Conservation (phyloP, 148 eudicot species). For the Polygonum maritimum region DNA sequence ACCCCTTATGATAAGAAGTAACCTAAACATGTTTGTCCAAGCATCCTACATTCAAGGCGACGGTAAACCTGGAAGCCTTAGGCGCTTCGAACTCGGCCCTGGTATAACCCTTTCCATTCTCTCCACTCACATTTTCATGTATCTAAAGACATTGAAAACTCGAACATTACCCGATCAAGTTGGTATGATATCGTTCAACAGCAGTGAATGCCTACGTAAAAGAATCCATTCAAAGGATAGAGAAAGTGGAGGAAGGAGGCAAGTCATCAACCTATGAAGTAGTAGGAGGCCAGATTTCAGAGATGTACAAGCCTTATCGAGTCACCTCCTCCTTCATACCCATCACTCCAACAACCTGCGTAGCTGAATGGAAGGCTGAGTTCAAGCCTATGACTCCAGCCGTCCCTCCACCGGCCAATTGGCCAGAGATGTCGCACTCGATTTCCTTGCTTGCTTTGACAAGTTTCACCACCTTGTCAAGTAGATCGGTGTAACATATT, state of each 20-base stretch:
- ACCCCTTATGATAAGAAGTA: background rate
- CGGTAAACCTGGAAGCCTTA: constrained; percentile 19
- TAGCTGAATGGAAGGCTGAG: constrained; percentile 19
- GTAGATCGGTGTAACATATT: background rate
- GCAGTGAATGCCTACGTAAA: constrained; percentile 15
- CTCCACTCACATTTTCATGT: background rate
- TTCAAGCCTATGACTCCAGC: constrained; percentile 13
- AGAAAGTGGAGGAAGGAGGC: constrained; percentile 14
- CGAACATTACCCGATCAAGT: background rate
- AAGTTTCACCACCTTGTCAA: background rate
- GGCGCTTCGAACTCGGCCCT: constrained; percentile 20
- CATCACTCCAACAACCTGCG: background rate
- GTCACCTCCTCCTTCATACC: constrained; percentile 20
- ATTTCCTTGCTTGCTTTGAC: constrained; percentile 14
- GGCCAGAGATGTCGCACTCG: constrained; percentile 20
- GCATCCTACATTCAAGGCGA: constrained; percentile 17
- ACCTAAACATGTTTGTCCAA: constrained; percentile 14
- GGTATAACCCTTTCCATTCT: background rate
- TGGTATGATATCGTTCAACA: background rate
- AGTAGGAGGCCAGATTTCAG: constrained; percentile 7
- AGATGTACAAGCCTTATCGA: constrained; percentile 18
- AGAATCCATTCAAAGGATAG: constrained; percentile 17
- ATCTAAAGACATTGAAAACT: background rate
- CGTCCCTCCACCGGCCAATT: constrained; percentile 12
- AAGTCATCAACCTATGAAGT: constrained; percentile 16